These are phyloP conservation scores for Chalciporus pseudorubinellus DNA, from an alignment of 768 basidiomycete genomes.

Conservation along the genomic window DNA sequence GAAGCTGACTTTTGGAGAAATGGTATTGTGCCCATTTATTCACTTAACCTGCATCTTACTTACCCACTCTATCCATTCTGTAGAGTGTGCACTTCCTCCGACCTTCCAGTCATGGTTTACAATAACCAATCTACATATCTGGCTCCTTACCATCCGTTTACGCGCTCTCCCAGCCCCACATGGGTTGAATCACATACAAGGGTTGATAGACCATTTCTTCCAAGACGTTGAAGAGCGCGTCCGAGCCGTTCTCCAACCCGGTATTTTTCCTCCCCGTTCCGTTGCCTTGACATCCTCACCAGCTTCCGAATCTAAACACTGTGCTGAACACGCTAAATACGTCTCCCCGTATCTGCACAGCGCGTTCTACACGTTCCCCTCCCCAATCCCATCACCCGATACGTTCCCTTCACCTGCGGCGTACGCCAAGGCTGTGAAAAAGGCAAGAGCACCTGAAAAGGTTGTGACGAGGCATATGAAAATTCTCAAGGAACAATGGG, in stretches of 20 bases:
- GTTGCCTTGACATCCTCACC: slow-evolving; percentile 2
- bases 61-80: not conserved
- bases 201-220: slow-evolving; percentile 92
- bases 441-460: slow-evolving; percentile 63
- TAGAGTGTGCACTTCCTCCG: slow-evolving; percentile 82
- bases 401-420: slow-evolving; percentile 29
- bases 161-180: slow-evolving; percentile 73
- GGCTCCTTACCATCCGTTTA: slow-evolving; percentile 85
- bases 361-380: slow-evolving; percentile 27
- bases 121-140: slow-evolving; percentile 87
- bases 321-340: slow-evolving; percentile 20
- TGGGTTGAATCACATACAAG: slow-evolving; percentile 71
- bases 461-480: slow-evolving; percentile 87
- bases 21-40: slow-evolving; percentile 39
- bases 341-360: slow-evolving; percentile 23
- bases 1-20: slow-evolving; percentile 63
- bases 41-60: not conserved
- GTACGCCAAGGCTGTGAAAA: slow-evolving; percentile 29
- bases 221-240: slow-evolving; percentile 90
- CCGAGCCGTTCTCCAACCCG: slow-evolving; percentile 72
- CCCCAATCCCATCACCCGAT: slow-evolving; percentile 22
- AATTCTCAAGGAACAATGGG: slow-evolving; percentile 89
- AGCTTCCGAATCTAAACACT: slow-evolving; percentile 11
- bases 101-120: slow-evolving; percentile 99
- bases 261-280: slow-evolving; percentile 26